These are phyloP conservation scores for Yarrowia bubula DNA, from an alignment of 805 yeast genomes.

Conservation along the genomic window DNA sequence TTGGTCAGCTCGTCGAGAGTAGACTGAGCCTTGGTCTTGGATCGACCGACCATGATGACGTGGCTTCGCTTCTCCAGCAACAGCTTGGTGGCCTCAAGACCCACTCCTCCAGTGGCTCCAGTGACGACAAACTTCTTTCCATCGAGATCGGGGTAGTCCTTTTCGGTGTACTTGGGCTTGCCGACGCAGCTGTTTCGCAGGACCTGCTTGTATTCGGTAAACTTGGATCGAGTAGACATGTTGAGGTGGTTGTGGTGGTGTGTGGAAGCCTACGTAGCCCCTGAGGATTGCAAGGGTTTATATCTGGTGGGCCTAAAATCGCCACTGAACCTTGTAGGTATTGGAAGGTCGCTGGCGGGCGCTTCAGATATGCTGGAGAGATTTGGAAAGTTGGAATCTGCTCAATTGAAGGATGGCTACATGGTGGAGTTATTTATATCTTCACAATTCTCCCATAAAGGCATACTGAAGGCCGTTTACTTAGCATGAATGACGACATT, in stretches of 20 bases:
- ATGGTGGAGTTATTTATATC: background rate
- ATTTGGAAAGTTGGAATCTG: background rate
- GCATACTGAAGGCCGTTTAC: no score
- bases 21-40: slow-evolving; percentile 4
- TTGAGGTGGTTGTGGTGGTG: background rate
- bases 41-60: slow-evolving; percentile 7
- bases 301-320: background rate
- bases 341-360: background rate
- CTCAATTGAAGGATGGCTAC: background rate
- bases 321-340: slow-evolving; percentile 15
- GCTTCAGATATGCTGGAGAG: background rate
- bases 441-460: background rate
- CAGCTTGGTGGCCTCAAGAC: slow-evolving; percentile 14
- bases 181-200: slow-evolving; percentile 1
- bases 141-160: slow-evolving; percentile 37
- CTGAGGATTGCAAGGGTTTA: background rate
- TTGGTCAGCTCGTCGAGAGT: background rate
- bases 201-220: slow-evolving; percentile 11
- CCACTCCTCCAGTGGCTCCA: slow-evolving; percentile 28
- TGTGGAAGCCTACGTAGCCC: background rate
- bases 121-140: slow-evolving; percentile 34
- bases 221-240: slow-evolving; percentile 4
- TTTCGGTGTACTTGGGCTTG: slow-evolving; percentile 35
- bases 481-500: background rate
- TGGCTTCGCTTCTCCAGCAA: background rate